These are phyloP conservation scores for Geotrichum europaeum DNA, from an alignment of 1,139 yeast genomes.

Conservation along the genomic window DNA sequence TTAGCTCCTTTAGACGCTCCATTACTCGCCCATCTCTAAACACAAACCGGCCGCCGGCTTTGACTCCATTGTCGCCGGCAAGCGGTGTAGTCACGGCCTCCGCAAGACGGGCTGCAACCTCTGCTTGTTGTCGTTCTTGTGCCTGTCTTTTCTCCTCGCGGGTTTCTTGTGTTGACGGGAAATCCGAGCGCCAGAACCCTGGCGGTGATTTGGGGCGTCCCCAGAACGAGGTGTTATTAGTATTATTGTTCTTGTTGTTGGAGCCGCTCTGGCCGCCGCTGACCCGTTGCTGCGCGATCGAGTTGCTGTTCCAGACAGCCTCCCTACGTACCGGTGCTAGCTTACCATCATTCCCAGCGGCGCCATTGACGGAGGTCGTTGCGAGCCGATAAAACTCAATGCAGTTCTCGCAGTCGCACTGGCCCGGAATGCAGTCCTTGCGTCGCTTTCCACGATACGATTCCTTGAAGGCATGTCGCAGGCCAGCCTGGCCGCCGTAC, in stretches of 20 bases:
- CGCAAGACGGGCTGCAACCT: conserved; percentile 20
- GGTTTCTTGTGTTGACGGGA: conserved; percentile 31
- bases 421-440: conserved; percentile 1
- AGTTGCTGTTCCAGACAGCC: background rate
- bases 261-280: background rate
- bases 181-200: conserved; percentile 33
- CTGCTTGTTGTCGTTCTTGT: conserved; percentile 17
- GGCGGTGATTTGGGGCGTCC: conserved; percentile 30
- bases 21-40: conserved; percentile 23
- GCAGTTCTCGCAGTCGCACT: background rate
- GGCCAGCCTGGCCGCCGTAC: conserved; percentile 19
- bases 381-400: background rate
- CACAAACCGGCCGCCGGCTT: conserved; percentile 17
- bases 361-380: background rate
- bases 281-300: background rate
- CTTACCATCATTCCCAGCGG: background rate
- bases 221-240: conserved; percentile 23
- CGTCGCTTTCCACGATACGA: conserved; percentile 26
- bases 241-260: background rate
- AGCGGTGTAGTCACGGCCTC: conserved; percentile 19
- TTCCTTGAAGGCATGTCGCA: conserved; percentile 25
- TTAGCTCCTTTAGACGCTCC: conserved; percentile 1
- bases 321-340: background rate
- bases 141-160: conserved; percentile 23
- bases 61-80: conserved; percentile 15